These are phyloP conservation scores for Galerina marginata DNA, from an alignment of 768 basidiomycete genomes.

Conservation along the genomic window DNA sequence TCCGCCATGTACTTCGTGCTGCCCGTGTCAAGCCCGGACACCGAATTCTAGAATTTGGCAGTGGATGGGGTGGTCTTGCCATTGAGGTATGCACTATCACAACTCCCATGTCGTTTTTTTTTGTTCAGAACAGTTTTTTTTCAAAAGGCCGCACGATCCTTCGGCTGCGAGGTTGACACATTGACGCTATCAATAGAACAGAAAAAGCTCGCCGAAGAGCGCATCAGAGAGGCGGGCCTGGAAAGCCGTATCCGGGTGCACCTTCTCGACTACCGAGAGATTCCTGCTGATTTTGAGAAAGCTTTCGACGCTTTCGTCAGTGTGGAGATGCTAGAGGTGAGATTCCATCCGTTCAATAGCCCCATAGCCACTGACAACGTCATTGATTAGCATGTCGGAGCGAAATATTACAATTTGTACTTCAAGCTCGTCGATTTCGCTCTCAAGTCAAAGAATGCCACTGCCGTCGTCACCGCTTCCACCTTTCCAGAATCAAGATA, in stretches of 20 bases:
- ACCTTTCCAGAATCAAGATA: slow-evolving; percentile 76
- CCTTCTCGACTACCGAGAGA: slow-evolving; percentile 89
- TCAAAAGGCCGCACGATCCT: slow-evolving; percentile 64
- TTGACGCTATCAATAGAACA: slow-evolving; percentile 89
- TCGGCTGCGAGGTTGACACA: slow-evolving; percentile 87
- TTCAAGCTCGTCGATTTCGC: slow-evolving; percentile 80
- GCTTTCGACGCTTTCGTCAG: slow-evolving; percentile 81
- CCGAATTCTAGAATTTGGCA: slow-evolving; percentile 88
- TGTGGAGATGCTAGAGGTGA: slow-evolving; percentile 82
- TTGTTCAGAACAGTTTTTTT: slow-evolving; percentile 9
- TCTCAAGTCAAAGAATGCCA: slow-evolving; percentile 71
- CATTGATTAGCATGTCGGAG: slow-evolving; percentile 51
- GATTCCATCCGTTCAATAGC: slow-evolving; percentile 9
- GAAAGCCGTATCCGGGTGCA: slow-evolving; percentile 80
- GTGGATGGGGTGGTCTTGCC: slow-evolving; percentile 92
- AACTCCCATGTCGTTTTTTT: neutral
- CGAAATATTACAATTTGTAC: slow-evolving; percentile 68
- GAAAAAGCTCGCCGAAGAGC: slow-evolving; percentile 85
- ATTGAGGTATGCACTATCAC: slow-evolving; percentile 65
- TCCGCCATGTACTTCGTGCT: slow-evolving; percentile 77
- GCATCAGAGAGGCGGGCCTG: slow-evolving; percentile 74
- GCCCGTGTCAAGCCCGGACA: slow-evolving; percentile 81
- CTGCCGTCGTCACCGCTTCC: slow-evolving; percentile 70
- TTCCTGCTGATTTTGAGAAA: slow-evolving; percentile 81
- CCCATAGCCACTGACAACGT: slow-evolving; percentile 25